These are phyloP conservation scores for Pythium chondricola DNA, from an alignment of 352 stramenopile species.

Conservation along the genomic window DNA sequence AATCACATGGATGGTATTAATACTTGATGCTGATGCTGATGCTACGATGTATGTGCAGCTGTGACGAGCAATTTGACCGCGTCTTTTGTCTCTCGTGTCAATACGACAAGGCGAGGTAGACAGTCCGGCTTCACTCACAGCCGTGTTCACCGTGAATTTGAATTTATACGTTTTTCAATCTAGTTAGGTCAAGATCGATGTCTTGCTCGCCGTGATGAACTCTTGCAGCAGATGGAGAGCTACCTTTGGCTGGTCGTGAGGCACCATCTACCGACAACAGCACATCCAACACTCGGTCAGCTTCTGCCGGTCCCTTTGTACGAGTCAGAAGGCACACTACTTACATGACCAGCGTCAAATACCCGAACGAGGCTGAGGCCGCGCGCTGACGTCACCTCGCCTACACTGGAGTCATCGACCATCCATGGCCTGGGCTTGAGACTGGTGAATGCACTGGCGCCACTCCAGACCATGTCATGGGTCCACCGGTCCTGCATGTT, in stretches of 20 bases:
- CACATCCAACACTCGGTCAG: not conserved
- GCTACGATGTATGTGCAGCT: slow-evolving; percentile 20
- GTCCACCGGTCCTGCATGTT: slow-evolving; percentile 66
- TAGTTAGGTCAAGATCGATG: slow-evolving; percentile 26
- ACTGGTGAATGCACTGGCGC: slow-evolving; percentile 25
- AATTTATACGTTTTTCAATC: not conserved
- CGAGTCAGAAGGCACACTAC: too few relatives aligned
- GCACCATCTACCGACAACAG: slow-evolving; percentile 53
- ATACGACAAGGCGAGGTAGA: slow-evolving; percentile 18
- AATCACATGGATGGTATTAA: not conserved
- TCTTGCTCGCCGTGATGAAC: slow-evolving; percentile 30
- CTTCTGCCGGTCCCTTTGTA: too few relatives aligned
- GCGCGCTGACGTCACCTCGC: slow-evolving; percentile 33
- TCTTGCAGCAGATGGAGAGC: slow-evolving; percentile 38
- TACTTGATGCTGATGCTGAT: not conserved
- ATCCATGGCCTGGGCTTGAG: slow-evolving; percentile 10
- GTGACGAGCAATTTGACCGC: slow-evolving; percentile 72
- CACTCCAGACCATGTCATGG: slow-evolving; percentile 32
- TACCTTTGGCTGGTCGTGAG: slow-evolving; percentile 53
- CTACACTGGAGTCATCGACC: slow-evolving; percentile 22
- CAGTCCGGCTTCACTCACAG: not conserved
- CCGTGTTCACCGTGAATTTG: not conserved
- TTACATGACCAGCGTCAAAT: slow-evolving; percentile 60
- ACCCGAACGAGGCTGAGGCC: slow-evolving; percentile 67
- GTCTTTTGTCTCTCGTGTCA: slow-evolving; percentile 76